phyloP scores from a whole-genome alignment of 2,329 filamentous ascomycete genomes.

The Apiospora koreana region DNA sequence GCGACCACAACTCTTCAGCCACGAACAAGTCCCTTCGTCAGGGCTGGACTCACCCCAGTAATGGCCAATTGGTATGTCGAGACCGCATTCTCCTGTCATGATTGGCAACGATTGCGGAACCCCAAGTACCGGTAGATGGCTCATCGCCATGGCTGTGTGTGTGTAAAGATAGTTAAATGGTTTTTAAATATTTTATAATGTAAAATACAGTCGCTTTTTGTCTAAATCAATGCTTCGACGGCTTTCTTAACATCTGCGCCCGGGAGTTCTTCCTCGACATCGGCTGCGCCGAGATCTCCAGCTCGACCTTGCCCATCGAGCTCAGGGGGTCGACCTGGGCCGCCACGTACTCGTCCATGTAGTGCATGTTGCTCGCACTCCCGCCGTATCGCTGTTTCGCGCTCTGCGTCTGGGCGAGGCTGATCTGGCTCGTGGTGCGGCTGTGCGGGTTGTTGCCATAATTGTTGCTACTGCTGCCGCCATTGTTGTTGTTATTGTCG shows the following conservation, averaged over 20 bases:
- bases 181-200: not conserved
- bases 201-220: not conserved
- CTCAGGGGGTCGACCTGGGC: constrained; percentile 19
- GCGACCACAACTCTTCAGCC: not conserved
- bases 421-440: constrained; percentile 10
- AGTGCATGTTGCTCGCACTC: not conserved
- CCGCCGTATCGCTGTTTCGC: not conserved
- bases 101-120: too few species aligned
- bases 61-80: too few species aligned
- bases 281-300: constrained; percentile 14
- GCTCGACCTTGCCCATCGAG: constrained; percentile 14
- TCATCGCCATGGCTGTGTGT: too few species aligned
- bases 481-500: not conserved
- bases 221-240: not conserved
- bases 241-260: not conserved
- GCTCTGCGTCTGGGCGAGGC: not conserved
- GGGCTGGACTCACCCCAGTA: not conserved
- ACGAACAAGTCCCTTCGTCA: not conserved
- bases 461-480: not conserved
- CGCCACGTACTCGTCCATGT: constrained; percentile 19
- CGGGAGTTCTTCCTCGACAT: constrained; percentile 2
- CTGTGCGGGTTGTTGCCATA: constrained; percentile 9
- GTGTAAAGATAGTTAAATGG: too few species aligned
- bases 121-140: too few species aligned
- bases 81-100: too few species aligned